A percentile compares a stretch with the other conserved stretches of the same genome.
Conservation (phyloP, 1,284 basidiomycete species). For the Acaromyces ingoldii region DNA sequence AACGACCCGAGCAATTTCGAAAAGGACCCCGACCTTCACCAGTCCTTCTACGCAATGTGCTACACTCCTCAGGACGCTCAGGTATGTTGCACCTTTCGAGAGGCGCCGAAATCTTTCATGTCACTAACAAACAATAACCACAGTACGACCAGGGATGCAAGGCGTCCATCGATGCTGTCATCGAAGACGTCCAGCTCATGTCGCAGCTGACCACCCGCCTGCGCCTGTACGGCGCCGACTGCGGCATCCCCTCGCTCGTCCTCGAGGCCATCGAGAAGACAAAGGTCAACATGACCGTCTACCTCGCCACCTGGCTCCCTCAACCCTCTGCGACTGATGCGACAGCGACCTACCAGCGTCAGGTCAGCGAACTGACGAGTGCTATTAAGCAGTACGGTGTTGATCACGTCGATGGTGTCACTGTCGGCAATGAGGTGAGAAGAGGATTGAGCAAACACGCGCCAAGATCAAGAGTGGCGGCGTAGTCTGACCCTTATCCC, state of each 20-base stretch:
- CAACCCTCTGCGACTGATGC: constrained; percentile 56
- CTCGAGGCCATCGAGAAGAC: constrained; percentile 79
- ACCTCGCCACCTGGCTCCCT: constrained; percentile 68
- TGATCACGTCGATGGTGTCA: constrained; percentile 71
- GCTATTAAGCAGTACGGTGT: constrained; percentile 74
- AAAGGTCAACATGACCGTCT: constrained; percentile 80
- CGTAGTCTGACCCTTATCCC: background rate
- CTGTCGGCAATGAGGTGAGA: constrained; percentile 54
- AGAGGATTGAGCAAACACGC: too few species aligned
- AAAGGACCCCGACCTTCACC: constrained; percentile 62
- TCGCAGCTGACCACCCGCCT: constrained; percentile 50
- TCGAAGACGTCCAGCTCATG: constrained; percentile 54
- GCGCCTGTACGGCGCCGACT: constrained; percentile 54
- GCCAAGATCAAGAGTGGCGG: too few species aligned
- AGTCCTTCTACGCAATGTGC: constrained; percentile 58
- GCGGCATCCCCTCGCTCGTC: constrained; percentile 57
- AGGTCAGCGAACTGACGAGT: constrained; percentile 63
- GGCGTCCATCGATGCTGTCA: constrained; percentile 55
- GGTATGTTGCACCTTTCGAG: too few species aligned
- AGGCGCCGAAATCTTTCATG: too few species aligned
- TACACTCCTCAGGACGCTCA: constrained; percentile 39
- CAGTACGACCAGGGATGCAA: too few species aligned
- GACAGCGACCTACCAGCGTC: constrained; percentile 65
- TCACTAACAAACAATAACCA: too few species aligned
- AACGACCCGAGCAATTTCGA: constrained; percentile 64